phyloP scores from a whole-genome alignment of 2,329 filamentous ascomycete genomes.

The Hortaea werneckii region DNA sequence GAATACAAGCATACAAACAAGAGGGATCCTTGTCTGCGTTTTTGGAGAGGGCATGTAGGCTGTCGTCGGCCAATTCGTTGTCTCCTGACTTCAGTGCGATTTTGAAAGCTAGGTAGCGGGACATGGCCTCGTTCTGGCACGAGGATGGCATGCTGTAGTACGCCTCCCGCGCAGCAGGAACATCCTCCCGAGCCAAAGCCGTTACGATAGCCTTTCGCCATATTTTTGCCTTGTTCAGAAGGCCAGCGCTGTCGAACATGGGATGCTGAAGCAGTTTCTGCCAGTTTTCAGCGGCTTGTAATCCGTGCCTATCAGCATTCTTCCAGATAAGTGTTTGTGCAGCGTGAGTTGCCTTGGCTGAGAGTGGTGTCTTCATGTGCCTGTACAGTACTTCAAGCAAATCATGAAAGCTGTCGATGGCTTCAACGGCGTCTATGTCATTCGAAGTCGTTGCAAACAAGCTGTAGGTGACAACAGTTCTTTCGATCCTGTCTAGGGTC shows the following conservation, averaged over 20 bases:
- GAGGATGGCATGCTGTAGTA: slow-evolving; percentile 48
- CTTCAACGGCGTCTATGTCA: slow-evolving; percentile 8
- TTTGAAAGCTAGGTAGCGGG: slow-evolving; percentile 21
- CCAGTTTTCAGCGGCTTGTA: slow-evolving; percentile 41
- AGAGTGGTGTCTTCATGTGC: slow-evolving; percentile 40
- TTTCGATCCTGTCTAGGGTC: slow-evolving; percentile 55
- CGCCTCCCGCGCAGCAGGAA: slow-evolving; percentile 43
- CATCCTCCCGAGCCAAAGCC: slow-evolving; percentile 49
- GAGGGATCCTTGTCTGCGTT: slow-evolving; percentile 44
- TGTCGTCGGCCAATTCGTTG: slow-evolving; percentile 45
- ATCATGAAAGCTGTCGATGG: slow-evolving; percentile 29
- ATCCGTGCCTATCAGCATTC: slow-evolving; percentile 17
- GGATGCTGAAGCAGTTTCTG: slow-evolving; percentile 58
- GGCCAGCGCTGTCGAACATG: slow-evolving; percentile 56
- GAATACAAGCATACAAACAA: slow-evolving; percentile 68
- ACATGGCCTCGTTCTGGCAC: slow-evolving; percentile 15
- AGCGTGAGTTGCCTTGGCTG: slow-evolving; percentile 53
- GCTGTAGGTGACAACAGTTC: slow-evolving; percentile 55
- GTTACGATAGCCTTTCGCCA: slow-evolving; percentile 64
- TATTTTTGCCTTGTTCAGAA: slow-evolving; percentile 53
- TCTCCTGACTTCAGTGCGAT: slow-evolving; percentile 17
- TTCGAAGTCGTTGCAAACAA: slow-evolving; percentile 49
- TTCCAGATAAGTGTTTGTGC: slow-evolving; percentile 74
- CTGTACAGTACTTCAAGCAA: slow-evolving; percentile 40
- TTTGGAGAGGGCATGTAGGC: slow-evolving; percentile 52